Evolutionary conservation across 2,329 filamentous ascomycete species (phyloP).

Genomic region (Microcyclospora pomicola): DNA sequence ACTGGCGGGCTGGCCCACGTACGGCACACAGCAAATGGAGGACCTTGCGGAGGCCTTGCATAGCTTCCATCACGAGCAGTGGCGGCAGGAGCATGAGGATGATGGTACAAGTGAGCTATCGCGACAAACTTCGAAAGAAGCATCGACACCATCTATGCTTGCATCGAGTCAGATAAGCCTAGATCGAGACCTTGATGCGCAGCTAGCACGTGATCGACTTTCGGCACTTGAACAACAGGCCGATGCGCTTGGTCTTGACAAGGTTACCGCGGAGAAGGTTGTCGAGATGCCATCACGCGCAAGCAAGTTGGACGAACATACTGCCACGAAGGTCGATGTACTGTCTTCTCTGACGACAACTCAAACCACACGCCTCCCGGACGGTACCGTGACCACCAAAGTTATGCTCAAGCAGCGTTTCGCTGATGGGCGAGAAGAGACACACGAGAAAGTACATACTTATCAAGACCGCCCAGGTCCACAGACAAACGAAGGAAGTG

Average conservation of each 20-base stretch:
- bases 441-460: conserved; percentile 40
- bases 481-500: conserved; percentile 2
- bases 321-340: conserved; percentile 20
- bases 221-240: conserved; percentile 2
- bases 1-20: no score
- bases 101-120: neutral
- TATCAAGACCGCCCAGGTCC: conserved; percentile 4
- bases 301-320: conserved; percentile 1
- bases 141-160: no score
- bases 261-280: neutral
- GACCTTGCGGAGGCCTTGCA: neutral
- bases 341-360: conserved; percentile 45
- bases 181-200: neutral
- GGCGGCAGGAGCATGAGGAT: neutral
- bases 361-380: conserved; percentile 39
- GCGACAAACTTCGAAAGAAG: neutral
- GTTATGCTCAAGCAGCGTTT: conserved; percentile 45
- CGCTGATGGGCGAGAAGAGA: conserved; percentile 47
- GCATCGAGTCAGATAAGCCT: neutral
- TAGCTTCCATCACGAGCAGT: neutral
- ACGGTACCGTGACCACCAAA: conserved; percentile 45
- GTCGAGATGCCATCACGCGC: neutral
- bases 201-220: conserved; percentile 1
- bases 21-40: neutral
- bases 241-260: conserved; percentile 3